Percentiles rank a stretch among this genome's conserved stretches.
phyloP scores from a whole-genome alignment of 2,329 filamentous ascomycete genomes.

The Pseudocercospora macadamiae region DNA sequence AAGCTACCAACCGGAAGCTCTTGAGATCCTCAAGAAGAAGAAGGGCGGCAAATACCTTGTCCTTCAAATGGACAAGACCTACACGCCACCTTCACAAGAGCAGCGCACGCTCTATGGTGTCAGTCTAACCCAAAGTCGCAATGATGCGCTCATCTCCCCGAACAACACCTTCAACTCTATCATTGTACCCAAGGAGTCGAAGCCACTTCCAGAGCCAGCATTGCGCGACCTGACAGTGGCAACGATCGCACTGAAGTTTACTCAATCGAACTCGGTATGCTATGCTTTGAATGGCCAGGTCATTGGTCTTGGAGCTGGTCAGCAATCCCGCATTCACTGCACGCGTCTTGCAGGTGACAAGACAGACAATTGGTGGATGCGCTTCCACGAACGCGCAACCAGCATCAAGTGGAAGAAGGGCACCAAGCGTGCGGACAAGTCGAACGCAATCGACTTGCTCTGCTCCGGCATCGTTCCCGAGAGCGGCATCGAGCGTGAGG shows the following conservation, averaged over 20 bases:
- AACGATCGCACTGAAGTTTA: constrained; percentile 97
- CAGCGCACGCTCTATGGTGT: constrained; percentile 88
- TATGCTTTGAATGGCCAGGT: constrained; percentile 94
- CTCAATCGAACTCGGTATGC: constrained; percentile 98
- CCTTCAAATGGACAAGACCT: constrained; percentile 89
- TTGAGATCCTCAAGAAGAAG: constrained; percentile 94
- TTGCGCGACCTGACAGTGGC: constrained; percentile 90
- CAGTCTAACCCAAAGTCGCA: constrained; percentile 85
- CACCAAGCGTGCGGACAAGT: constrained; percentile 94
- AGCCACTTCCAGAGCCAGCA: constrained; percentile 74
- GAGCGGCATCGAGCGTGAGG: constrained; percentile 78
- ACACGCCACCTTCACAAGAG: constrained; percentile 74
- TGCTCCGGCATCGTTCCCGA: constrained; percentile 88
- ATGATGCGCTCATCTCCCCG: constrained; percentile 84
- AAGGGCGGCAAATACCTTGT: constrained; percentile 97
- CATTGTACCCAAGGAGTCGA: constrained; percentile 80
- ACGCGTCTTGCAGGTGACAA: constrained; percentile 96
- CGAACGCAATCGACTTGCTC: constrained; percentile 94
- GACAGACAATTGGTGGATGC: constrained; percentile 99
- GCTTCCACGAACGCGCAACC: constrained; percentile 89
- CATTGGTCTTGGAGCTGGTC: constrained; percentile 90
- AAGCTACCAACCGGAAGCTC: constrained; percentile 78
- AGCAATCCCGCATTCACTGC: constrained; percentile 98
- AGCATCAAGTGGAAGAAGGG: constrained; percentile 96
- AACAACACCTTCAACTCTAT: constrained; percentile 79